Base-by-base conservation (phyloP, 2,329 filamentous ascomycete species). In the Colletotrichum sp. region DNA sequence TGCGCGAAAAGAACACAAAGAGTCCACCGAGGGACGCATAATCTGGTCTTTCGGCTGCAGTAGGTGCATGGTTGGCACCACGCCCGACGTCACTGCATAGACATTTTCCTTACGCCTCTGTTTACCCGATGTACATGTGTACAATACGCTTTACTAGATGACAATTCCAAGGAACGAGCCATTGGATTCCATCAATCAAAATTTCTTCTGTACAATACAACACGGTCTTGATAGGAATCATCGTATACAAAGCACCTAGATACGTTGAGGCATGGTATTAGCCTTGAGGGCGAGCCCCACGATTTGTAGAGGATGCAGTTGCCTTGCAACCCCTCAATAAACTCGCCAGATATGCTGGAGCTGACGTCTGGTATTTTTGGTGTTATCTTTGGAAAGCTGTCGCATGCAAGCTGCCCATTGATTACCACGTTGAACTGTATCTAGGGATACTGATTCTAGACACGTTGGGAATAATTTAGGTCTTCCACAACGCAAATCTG, bases 81-180 rank as follows among this genome's bases (percentile, higher is more conserved):
- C 82, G 83, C 82, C 81, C 82, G 82, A 83, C 82, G 84, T 83
- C 84, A 84, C 85, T 85, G 85, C 87, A 88, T 88, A 89, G 87
- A 89, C 82, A 84, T 87, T 87, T 68, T 86, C 84, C 83, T 86
- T 85, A 83, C 81, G 83, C 85, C 83, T 82, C 85, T 84, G 82
- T 86, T 83, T 82, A 83, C 82, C 81, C 80, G 83, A 84, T 89
- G 86, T 88, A 88, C 86, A 88, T 86, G 85, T 89, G 88, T 90
- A 89, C 86, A 88, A 88, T 89, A 89, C 82, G 85, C 84, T 81
- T 83, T 86, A 85, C 84, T 89, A 89, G 87, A 89, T 83, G 85
- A 81, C 80, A 76, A 76, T 69, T 75, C 75, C 75, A 75, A 75
- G 72, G 75, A 75, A 75, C 57, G 72, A 71, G 72, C 66, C 75